Base-by-base conservation (phyloP, 2,329 filamentous ascomycete species). In the Nothophoma quercina region DNA sequence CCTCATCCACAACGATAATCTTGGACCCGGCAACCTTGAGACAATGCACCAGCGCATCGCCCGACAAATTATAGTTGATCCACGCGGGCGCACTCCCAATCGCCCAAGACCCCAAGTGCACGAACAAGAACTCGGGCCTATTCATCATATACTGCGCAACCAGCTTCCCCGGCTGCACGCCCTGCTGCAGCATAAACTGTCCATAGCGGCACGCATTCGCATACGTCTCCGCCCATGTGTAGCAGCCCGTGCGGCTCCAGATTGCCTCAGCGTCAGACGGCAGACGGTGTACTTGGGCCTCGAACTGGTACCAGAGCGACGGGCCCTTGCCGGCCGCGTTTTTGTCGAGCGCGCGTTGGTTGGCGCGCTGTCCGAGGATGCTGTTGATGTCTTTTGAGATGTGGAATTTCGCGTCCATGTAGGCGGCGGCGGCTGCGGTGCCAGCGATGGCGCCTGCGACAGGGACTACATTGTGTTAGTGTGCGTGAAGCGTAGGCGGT, bases 321-420 rank as follows among this genome's bases (percentile, higher is more conserved):
- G 80, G 62, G 18, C 81, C 78, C 10, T 83, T 82, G 34, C 81
- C 76, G 78, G 75, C 18, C 77, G 83, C 82, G 28, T 48, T 58
- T 38, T 34, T 44, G 4, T 72, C 70, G 46, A 81, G 80, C 2
- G 77, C 71, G 43, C 80, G 79, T 43, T 76, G 72, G 8, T 75
- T 74, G 25, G 69, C 73, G 28, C 73, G 77, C n/a, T 75, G 53
- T 9, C 73, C 72, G 10, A 75, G 67, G n/a, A 89, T 70, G 6
- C 64, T 62, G 0, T 67, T 61, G 13, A 88, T 58, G 68, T 93
- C 89, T 64, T 88, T 84, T 33, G 74, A 70, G 41, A 92, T 68
- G 67, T 89, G 84, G 62, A 83, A 86, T 75, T 88, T 90, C 46
- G 85, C 89, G 65, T 92, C 84, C 35, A 89, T 75, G 61, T 90